Evolutionary conservation across 495 filamentous ascomycete species (phyloP), one percentile per base, ranked within the genome.

Genomic region (Choiromyces venosus): DNA sequence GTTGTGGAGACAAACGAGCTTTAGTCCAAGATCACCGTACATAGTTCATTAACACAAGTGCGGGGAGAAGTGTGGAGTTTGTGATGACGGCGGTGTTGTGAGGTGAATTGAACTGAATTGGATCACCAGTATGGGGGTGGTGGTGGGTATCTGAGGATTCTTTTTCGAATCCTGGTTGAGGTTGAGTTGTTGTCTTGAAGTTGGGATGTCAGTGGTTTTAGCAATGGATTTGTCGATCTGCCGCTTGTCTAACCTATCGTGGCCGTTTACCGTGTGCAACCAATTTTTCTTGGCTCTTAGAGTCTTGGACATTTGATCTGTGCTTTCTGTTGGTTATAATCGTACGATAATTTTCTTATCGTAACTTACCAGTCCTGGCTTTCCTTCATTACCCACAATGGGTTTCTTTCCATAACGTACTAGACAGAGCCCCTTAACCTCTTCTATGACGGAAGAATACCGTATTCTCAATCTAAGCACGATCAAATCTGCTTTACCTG

Each of bases 11-110:
- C 85, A 29, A 82, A 92, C 90, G 80, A 94, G 82, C 83, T 97
- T 97, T 81, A 93, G 93, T 42, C 91, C 93, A 46, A 93, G 84
- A 81, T 97, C 94, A 74, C 94, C 94, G 85, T 97, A 95, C 93
- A 97, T 97, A 37, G 81, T 83, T 18, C 16, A 29, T 10, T 64
- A 67, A 37, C 16, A 18, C 37, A 38, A 19, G 35, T 29, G 66
- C 42, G 42, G 65, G 72, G 36, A 74, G 73, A 44, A 37, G 46
- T 37, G 65, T 72, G 25, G 25, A 33, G 25, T 61, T 61, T 61
- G 52, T 33, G 42, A 21, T 46, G 42, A 21, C 10, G 19, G 46
- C 29, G 46, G n/a, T 61, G 25, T 33, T 33, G 25, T 33, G 52
- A 33, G 52, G 12, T 33, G 25, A 18, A 33, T 61, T 33, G 25